These are phyloP conservation scores for Hypoxylon intermedium DNA, from an alignment of 495 filamentous ascomycete genomes.

Conservation along the genomic window DNA sequence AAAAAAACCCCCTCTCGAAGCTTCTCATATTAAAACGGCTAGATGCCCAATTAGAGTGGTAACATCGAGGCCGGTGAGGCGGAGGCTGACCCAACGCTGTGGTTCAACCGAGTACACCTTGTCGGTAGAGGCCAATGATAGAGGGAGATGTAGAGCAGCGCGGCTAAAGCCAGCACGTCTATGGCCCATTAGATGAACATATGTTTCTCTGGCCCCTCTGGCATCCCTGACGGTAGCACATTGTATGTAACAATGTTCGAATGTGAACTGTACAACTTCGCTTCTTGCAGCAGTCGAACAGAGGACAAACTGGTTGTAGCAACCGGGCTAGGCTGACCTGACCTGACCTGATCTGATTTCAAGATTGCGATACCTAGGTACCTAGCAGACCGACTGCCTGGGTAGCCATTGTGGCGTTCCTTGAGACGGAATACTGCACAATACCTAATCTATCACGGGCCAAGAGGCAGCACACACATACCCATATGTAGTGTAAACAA, in stretches of 20 bases:
- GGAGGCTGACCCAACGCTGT: conserved; percentile 30
- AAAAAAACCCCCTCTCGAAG: conserved; percentile 4
- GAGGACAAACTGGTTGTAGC: background rate
- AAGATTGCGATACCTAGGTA: background rate
- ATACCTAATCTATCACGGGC: too few relatives aligned
- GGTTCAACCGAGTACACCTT: conserved; percentile 31
- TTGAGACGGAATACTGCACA: too few relatives aligned
- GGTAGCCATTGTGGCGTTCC: too few relatives aligned
- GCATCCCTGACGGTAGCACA: background rate
- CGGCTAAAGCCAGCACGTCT: conserved; percentile 24
- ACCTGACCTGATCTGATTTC: background rate
- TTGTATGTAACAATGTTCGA: conserved; percentile 3
- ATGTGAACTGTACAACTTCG: conserved; percentile 14
- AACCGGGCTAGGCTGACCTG: background rate
- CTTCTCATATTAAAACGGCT: background rate
- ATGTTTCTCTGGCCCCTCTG: conserved; percentile 4
- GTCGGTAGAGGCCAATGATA: conserved; percentile 25
- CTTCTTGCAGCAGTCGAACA: conserved; percentile 9
- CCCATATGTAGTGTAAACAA: too few relatives aligned
- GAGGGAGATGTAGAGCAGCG: conserved; percentile 1
- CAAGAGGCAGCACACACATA: too few relatives aligned
- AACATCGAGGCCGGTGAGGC: background rate
- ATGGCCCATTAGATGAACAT: conserved; percentile 7
- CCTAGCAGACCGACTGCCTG: too few relatives aligned
- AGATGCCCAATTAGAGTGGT: conserved; percentile 11